These are phyloP conservation scores for Diplodia intermedia DNA, from an alignment of 2,329 filamentous ascomycete species.

Conservation along the genomic window DNA sequence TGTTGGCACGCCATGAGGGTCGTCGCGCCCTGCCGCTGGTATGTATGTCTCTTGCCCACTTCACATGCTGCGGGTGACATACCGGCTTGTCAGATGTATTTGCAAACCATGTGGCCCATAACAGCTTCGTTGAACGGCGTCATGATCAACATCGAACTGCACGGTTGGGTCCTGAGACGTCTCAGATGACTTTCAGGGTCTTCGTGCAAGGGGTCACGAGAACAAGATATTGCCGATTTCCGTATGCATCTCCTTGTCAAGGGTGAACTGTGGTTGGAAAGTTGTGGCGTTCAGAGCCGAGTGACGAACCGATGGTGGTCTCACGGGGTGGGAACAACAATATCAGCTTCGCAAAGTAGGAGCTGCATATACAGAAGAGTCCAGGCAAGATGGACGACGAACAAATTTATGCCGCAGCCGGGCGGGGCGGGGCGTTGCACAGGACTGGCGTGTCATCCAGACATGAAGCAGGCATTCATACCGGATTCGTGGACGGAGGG, in stretches of 20 bases:
- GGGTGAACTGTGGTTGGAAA: neutral
- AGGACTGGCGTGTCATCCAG: neutral
- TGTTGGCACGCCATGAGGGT: too few relatives aligned
- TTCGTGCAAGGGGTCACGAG: neutral
- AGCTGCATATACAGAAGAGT: conserved; percentile 2
- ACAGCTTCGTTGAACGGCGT: neutral
- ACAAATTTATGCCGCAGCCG: conserved; percentile 7
- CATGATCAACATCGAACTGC: neutral
- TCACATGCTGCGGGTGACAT: neutral
- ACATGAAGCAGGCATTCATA: neutral
- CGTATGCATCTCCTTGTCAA: neutral
- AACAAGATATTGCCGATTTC: neutral
- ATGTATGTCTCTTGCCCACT: neutral
- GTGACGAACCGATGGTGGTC: neutral
- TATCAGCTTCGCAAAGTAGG: neutral
- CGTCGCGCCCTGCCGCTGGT: neutral
- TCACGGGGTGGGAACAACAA: neutral
- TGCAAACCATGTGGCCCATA: neutral
- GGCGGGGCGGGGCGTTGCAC: neutral
- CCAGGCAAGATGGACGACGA: conserved; percentile 6
- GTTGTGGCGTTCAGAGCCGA: neutral
- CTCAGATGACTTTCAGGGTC: neutral
- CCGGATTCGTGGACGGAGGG: neutral
- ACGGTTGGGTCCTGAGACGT: neutral
- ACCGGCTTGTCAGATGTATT: neutral